phyloP scores from a whole-genome alignment of 163 green algal species.

The Coccomyxa subellipsoidea region DNA sequence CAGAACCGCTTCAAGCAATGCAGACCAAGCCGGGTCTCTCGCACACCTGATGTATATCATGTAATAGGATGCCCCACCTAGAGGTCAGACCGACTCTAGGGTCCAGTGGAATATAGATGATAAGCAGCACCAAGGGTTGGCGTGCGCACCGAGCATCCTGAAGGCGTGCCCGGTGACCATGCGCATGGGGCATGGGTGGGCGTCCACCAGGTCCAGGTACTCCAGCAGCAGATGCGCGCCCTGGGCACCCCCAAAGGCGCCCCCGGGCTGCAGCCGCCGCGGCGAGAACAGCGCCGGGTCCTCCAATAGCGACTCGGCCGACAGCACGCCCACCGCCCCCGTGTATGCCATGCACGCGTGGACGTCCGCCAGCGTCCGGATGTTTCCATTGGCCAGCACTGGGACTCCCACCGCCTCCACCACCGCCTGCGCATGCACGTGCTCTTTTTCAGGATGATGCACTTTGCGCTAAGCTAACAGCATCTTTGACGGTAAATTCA shows the following conservation, averaged over 20 bases:
- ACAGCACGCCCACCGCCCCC: constrained; percentile 43
- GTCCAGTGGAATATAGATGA: not conserved
- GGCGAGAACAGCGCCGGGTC: constrained; percentile 88
- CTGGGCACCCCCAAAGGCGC: constrained; percentile 13
- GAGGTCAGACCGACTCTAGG: no score
- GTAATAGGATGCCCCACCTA: no score
- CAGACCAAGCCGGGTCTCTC: no score
- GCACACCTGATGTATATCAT: no score
- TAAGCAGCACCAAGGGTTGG: not conserved
- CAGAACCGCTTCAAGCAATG: no score
- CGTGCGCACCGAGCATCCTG: constrained; percentile 65
- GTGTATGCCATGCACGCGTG: constrained; percentile 78
- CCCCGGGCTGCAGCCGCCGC: constrained; percentile 7
- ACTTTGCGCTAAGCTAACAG: no score
- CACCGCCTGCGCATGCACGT: constrained; percentile 44
- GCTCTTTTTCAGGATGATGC: not conserved
- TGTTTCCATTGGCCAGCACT: constrained; percentile 96
- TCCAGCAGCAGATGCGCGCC: constrained; percentile 52
- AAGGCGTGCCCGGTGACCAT: constrained; percentile 92
- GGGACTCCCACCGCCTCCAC: constrained; percentile 77
- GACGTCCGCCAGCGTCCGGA: constrained; percentile 71
- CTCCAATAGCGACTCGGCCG: constrained; percentile 85
- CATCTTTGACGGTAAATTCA: no score
- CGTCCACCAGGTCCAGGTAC: constrained; percentile 58
- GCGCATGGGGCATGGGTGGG: constrained; percentile 70